These are phyloP conservation scores for Adansonia madagascariensis DNA, from an alignment of 441 rosid genomes.

Conservation along the genomic window DNA sequence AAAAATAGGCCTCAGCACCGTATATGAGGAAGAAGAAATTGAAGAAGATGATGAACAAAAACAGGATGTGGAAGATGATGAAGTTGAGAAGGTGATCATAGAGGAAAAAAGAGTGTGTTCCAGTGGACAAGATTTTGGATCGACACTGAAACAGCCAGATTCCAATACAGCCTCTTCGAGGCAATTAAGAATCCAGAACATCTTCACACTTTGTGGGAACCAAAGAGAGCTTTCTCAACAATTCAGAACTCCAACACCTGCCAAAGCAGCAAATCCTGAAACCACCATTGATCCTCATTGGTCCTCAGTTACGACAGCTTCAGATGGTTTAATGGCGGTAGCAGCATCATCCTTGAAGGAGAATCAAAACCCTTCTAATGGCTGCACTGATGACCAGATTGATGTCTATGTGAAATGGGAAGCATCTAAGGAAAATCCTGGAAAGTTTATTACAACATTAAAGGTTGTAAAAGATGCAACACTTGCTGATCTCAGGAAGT, in stretches of 20 bases:
- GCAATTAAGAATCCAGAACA: conserved; percentile 70
- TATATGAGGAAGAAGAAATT: conserved; percentile 61
- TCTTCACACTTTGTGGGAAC: conserved; percentile 91
- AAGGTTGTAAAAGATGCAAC: conserved; percentile 58
- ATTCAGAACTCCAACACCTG: conserved; percentile 42
- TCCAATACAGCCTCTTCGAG: conserved; percentile 56
- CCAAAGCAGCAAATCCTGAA: conserved; percentile 35
- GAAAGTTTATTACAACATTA: conserved; percentile 59
- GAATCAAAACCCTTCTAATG: conserved; percentile 46
- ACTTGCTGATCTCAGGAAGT: conserved; percentile 72
- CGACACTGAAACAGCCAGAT: conserved; percentile 17
- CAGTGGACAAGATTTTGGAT: conserved; percentile 30
- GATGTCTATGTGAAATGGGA: conserved; percentile 74
- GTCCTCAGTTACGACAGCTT: conserved; percentile 18
- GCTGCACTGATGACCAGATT: conserved; percentile 42
- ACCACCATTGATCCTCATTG: conserved; percentile 34
- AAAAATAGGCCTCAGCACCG: conserved; percentile 72
- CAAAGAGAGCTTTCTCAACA: conserved; percentile 87
- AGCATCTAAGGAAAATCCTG: conserved; percentile 54
- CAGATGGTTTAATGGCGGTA: conserved; percentile 23
- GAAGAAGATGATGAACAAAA: conserved; percentile 65
- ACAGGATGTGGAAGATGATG: conserved; percentile 51
- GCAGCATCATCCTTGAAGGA: conserved; percentile 45
- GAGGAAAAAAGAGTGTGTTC: conserved; percentile 72
- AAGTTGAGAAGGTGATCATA: conserved; percentile 73